Evolutionary conservation across 176 grass and related monocot species (phyloP).

Genomic region (Poa pratensis): DNA sequence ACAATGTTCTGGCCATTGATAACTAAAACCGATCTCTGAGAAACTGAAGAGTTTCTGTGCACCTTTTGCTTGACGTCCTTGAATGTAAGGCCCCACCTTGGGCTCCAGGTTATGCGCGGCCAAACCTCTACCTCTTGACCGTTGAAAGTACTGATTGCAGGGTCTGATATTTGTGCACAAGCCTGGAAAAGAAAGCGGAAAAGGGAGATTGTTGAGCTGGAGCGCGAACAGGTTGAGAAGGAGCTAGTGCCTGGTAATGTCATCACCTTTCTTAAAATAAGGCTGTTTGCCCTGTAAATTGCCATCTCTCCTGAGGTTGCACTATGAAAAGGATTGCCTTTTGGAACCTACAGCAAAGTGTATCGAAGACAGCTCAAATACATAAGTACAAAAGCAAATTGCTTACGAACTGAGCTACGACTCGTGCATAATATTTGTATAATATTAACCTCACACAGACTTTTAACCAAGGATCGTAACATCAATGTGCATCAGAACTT

Average conservation of each 20-base stretch:
- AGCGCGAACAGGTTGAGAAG: constrained; percentile 28
- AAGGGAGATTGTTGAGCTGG: constrained; percentile 18
- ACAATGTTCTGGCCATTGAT: constrained; percentile 62
- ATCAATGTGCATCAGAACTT: background rate
- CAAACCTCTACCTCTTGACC: constrained; percentile 97
- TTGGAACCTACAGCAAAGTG: constrained; percentile 66
- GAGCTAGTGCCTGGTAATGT: background rate
- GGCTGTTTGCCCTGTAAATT: constrained; percentile 92
- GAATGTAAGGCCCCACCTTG: constrained; percentile 80
- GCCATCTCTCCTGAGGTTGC: constrained; percentile 96
- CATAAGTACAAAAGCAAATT: background rate
- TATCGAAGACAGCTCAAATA: background rate
- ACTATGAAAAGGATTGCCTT: constrained; percentile 98
- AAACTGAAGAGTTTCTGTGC: constrained; percentile 47
- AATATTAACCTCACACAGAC: background rate
- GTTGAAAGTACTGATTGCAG: constrained; percentile 67
- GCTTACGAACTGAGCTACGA: background rate
- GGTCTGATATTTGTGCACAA: constrained; percentile 71
- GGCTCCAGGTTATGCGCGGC: constrained; percentile 85
- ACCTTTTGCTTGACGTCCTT: constrained; percentile 71
- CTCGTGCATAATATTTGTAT: background rate
- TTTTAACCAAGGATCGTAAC: background rate
- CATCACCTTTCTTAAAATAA: constrained; percentile 85
- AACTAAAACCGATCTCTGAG: constrained; percentile 69
- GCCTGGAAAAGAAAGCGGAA: constrained; percentile 49